Evolutionary conservation across 345 rosid species (phyloP), one percentile per base, ranked within the genome.

Genomic region (Ailanthus altissimus): DNA sequence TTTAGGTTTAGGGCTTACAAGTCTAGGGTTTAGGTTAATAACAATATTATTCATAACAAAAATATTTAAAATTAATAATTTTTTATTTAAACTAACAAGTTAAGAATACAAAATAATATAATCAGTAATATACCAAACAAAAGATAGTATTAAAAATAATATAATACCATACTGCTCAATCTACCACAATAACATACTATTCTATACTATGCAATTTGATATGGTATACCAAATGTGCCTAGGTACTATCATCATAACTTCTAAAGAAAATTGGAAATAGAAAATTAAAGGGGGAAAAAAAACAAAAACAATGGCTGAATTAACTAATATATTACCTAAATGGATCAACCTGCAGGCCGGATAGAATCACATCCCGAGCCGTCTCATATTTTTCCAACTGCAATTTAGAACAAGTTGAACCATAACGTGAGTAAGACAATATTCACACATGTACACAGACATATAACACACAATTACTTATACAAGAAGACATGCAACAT

Each of bases 291-390:
- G 26, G n/a, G n/a, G n/a, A n/a, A n/a, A n/a, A n/a, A n/a, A n/a
- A n/a, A n/a, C n/a, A 2, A 43, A 58, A 78, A 46, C 40, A 65
- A 20, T 67, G 58, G 61, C 53, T 32, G 45, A 69, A 66, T 53
- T 50, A 63, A 69, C 58, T 8, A 74, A 63, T 67, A 72, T 45
- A 67, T 67, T 87, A 94, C 99, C 98, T 90, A 74, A 82, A 87
- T 64, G 99, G 98, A 83, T 93, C 97, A 73, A 91, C 80, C 83
- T 93, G 98, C 83, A 96, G 97, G 67, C 98, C 99, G 61, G 93
- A 90, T 71, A 92, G 87, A 80, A 93, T 78, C 80, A 83, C 82
- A 60, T 93, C 93, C 71, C 89, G 86, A 43, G 99, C 97, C 75
- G 77, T 68, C 68, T 93, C 93, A 80, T 96, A 96, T 79, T 90